Evolutionary conservation across 768 basidiomycete genomes (phyloP).

Genomic region (Boletus barrowsii): DNA sequence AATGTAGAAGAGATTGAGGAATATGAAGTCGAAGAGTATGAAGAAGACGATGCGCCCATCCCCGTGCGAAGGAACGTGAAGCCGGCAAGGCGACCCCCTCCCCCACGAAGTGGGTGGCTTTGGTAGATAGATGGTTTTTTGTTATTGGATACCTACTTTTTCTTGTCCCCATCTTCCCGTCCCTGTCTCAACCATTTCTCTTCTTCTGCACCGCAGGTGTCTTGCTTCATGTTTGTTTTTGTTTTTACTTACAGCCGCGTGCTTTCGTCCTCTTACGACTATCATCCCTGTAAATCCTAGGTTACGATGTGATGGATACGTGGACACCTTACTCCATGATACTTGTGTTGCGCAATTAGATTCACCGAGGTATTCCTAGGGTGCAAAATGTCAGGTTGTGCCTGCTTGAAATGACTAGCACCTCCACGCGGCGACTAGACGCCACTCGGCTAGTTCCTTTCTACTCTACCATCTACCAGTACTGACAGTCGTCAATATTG

Average conservation of each 20-base stretch:
- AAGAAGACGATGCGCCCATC: constrained; percentile 42
- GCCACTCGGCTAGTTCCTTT: not conserved
- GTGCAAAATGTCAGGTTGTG: too few relatives aligned
- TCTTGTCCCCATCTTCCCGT: constrained; percentile 22
- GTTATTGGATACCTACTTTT: constrained; percentile 36
- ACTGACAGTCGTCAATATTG: not conserved
- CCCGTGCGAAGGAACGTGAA: constrained; percentile 41
- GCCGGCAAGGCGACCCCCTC: constrained; percentile 47
- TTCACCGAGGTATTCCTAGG: not conserved
- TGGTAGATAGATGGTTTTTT: constrained; percentile 39
- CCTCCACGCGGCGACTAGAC: too few relatives aligned
- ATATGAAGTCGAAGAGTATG: constrained; percentile 39
- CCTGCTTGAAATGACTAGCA: too few relatives aligned
- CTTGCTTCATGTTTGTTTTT: constrained; percentile 18
- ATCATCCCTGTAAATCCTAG: constrained; percentile 15
- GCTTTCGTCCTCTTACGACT: constrained; percentile 8
- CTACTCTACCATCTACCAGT: not conserved
- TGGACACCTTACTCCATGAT: constrained; percentile 12
- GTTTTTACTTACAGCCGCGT: constrained; percentile 1
- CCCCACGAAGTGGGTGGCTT: constrained; percentile 52
- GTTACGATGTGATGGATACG: constrained; percentile 27
- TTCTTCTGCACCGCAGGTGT: constrained; percentile 23
- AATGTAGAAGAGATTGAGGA: constrained; percentile 37
- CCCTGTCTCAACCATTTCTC: constrained; percentile 14
- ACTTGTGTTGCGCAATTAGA: constrained; percentile 10